Percentiles rank a stretch among this genome's conserved stretches.
Evolutionary conservation across 768 basidiomycete species (phyloP).

Genomic region (Coprinellus micaceus): DNA sequence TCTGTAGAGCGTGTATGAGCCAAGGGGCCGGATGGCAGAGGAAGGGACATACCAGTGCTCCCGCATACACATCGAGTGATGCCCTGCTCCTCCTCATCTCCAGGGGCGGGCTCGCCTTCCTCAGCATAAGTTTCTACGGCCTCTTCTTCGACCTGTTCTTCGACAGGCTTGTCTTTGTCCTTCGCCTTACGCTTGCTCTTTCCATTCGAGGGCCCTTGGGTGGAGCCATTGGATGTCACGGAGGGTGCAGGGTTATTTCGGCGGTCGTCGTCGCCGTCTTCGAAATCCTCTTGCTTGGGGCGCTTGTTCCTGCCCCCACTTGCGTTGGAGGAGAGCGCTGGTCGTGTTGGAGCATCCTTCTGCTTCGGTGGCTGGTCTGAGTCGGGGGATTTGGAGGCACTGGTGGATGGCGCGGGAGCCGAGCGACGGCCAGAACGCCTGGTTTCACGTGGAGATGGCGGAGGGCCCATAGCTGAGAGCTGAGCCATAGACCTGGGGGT

Average conservation of each 20-base stretch:
- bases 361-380: slow-evolving; percentile 56
- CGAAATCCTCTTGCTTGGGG: slow-evolving; percentile 70
- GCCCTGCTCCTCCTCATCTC: slow-evolving; percentile 61
- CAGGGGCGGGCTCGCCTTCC: slow-evolving; percentile 38
- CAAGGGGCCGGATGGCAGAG: slow-evolving; percentile 9
- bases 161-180: slow-evolving; percentile 28
- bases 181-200: slow-evolving; percentile 50
- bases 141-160: slow-evolving; percentile 23
- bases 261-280: slow-evolving; percentile 56
- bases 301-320: slow-evolving; percentile 51
- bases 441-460: slow-evolving; percentile 72
- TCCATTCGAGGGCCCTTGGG: slow-evolving; percentile 23
- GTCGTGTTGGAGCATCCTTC: slow-evolving; percentile 42
- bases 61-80: slow-evolving; percentile 87
- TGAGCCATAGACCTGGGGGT: slow-evolving; percentile 48
- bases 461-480: slow-evolving; percentile 69
- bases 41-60: slow-evolving; percentile 55
- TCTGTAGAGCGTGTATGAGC: slow-evolving; percentile 43
- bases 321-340: slow-evolving; percentile 36
- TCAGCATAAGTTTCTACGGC: slow-evolving; percentile 25
- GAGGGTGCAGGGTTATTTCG: slow-evolving; percentile 39
- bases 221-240: slow-evolving; percentile 29
- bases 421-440: slow-evolving; percentile 76
- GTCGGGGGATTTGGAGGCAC: slow-evolving; percentile 72
- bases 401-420: slow-evolving; percentile 60